Base-by-base conservation (phyloP, 495 filamentous ascomycete species). In the Penicillium maclennaniae region DNA sequence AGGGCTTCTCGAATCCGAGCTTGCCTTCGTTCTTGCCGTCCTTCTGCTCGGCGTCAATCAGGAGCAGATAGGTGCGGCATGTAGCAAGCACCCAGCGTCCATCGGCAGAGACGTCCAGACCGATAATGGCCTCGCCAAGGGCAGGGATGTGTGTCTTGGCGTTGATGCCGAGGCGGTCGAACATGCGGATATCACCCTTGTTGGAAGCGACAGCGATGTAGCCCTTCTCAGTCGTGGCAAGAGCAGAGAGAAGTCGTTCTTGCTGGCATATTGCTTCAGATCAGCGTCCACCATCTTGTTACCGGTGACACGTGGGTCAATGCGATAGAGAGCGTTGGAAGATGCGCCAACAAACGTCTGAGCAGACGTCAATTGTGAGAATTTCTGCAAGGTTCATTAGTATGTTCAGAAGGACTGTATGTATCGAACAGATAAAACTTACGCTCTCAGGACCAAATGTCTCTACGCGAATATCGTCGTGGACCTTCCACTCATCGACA, bases 401-500 rank as follows among this genome's bases (percentile, higher is more conserved):
- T 40, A 53, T 40, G 40, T 34, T 3, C 12, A n/a, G 14, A 8
- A 2, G 7, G 28, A 25, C 21, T 2, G 16, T 7, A 27, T 4
- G 0, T 34, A 14, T 14, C 15, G 31, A 14, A 25, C 26, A 38
- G 44, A 4, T 14, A n/a, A 21, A n/a, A 68, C 73, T 65, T 72
- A 86, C 84, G 44, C 83, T 95, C 64, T 96, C 92, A 4, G 95
- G 93, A 5, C 86, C 89, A 70, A 97, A 95, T 6, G 85, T 90
- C 17, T 87, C 83, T 46, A 98, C 90, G 0, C 87, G 82, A 51
- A 98, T 97, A 71, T 98, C 90, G 50, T 98, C 92, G 61, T 98
- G 92, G n/a, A 98, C 81, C 59, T 95, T 97, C 93, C 93, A 98
- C 69, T 98, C 95, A 65, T 98, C 95, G 2, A 97, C 90, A n/a